Evolutionary conservation across 345 rosid genomes (phyloP).

Genomic region (Erucastrum elatum): DNA sequence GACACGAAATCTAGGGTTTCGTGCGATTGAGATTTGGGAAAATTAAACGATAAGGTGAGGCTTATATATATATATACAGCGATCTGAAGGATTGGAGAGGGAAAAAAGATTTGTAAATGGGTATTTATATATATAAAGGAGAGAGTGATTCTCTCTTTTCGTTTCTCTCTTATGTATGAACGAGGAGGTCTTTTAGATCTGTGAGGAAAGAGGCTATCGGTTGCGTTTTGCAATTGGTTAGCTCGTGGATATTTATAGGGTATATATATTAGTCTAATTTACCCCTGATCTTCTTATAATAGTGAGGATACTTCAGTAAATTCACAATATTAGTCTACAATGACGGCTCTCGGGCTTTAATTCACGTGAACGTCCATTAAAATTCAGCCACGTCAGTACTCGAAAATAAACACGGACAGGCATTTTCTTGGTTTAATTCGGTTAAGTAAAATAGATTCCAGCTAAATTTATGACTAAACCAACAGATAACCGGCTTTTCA

Average conservation of each 20-base stretch:
- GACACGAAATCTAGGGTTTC: slow-evolving; percentile 32
- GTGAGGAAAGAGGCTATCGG: slow-evolving; percentile 1
- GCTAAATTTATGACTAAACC: neutral
- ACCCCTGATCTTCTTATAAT: slow-evolving; percentile 9
- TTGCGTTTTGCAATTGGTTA: neutral
- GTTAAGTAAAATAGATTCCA: neutral
- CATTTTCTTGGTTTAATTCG: neutral
- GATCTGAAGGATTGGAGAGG: slow-evolving; percentile 25
- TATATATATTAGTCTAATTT: slow-evolving; percentile 3
- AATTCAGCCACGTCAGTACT: neutral
- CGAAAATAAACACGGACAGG: neutral
- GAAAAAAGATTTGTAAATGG: slow-evolving; percentile 30
- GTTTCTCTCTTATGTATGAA: slow-evolving; percentile 27
- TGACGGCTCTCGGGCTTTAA: neutral
- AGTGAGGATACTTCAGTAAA: neutral
- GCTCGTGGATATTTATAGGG: neutral
- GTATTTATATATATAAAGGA: slow-evolving; percentile 8
- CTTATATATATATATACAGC: slow-evolving; percentile 3
- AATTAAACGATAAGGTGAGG: neutral
- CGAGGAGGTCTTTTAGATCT: slow-evolving; percentile 29
- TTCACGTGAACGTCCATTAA: slow-evolving; percentile 11
- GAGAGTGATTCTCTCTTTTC: slow-evolving; percentile 11
- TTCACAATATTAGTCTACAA: accelerated
- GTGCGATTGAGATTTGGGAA: neutral
- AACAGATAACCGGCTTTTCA: neutral